Evolutionary conservation across 768 basidiomycete genomes (phyloP), one percentile per base, ranked within the genome.

Genomic region (Baorangia bicolor): DNA sequence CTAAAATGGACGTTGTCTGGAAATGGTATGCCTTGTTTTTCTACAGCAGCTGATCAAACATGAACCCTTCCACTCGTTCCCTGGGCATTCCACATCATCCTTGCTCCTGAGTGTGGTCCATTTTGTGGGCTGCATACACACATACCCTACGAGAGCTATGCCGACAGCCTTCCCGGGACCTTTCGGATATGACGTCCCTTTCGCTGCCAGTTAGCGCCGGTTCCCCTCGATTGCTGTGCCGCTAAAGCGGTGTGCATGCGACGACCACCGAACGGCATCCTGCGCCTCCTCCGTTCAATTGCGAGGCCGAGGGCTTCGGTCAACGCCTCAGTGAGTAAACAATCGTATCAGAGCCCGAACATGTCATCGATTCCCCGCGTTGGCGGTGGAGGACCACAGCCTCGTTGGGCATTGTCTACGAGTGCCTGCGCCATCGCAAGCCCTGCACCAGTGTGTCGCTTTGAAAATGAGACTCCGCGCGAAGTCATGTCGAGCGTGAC

Each of bases 301-400:
- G 38, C 48, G 31, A 47, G 28, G 39, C 47, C 33, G 34, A 34
- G 41, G 43, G 37, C 14, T 48, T 14, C n/a, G 10, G 38, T 5
- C 49, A 14, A 35, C 48, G 44, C 45, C 28, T 43, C 55, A 18
- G 38, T 39, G 45, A 57, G 28, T 40, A 30, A 49, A 55, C 25
- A n/a, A 1, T 38, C 25, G 11, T 28, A 25, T 30, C 44, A 27
- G 39, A 18, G 14, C 34, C 25, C 50, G 44, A 27, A 21, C 37
- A 33, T 14, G n/a, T 40, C 49, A 47, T n/a, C 43, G 49, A 45
- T 49, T 23, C 59, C 49, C 49, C 51, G 12, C 45, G 5, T 43
- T 28, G 49, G 65, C 65, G 45, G 58, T 63, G 59, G 60, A 37
- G 53, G 8, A 18, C n/a, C 68, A 69, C 58, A 65, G 68, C 68